Base-by-base conservation (phyloP, 2,329 filamentous ascomycete species). In the Thermomyces lanuginosus region DNA sequence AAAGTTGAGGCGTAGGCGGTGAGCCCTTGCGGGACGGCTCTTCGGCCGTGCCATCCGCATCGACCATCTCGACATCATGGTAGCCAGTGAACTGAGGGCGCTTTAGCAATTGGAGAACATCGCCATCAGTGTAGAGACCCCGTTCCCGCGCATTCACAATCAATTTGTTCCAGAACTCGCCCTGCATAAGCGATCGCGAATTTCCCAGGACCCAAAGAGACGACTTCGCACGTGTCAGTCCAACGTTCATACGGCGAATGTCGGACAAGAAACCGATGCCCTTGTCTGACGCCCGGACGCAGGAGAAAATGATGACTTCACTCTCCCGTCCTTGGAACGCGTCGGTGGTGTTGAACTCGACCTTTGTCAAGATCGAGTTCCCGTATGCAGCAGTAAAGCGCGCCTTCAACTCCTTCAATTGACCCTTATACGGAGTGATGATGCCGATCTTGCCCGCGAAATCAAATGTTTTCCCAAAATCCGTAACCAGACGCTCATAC, bases 341-440 rank as follows among this genome's bases (percentile, higher is more conserved):
- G 56, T 98, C 89, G 1, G 89, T 98, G 0, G 89, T 98, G 51
- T 98, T 98, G 66, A 98, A 98, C 39, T 98, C 91, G 37, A 98
- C 77, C 11, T 68, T 67, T 16, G 78, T 74, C 13, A 74, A 65
- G 37, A 98, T 83, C 0, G 51, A 55, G 3, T 79, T 69, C 18
- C 86, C 83, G 44, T 78, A 95, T 22, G 63, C 64, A 8, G 65
- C 58, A 6, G 63, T 57, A 49, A 98, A 98, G 2, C 74, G 72
- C 24, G 64, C 61, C 36, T 78, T 83, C 32, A 98, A 63, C 49
- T 83, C 76, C 30, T 66, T 71, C 8, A 98, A 60, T 49, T 98
- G 89, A 11, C 82, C 83, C 49, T 95, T 98, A 56, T 98, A 98
- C 0, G 86, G 89, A 1, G 91, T 95, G 48, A 98, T 98, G 49